Evolutionary conservation across 176 grass and related monocot species (phyloP), one percentile per base, ranked within the genome.

Genomic region (Ensete ventricosum): DNA sequence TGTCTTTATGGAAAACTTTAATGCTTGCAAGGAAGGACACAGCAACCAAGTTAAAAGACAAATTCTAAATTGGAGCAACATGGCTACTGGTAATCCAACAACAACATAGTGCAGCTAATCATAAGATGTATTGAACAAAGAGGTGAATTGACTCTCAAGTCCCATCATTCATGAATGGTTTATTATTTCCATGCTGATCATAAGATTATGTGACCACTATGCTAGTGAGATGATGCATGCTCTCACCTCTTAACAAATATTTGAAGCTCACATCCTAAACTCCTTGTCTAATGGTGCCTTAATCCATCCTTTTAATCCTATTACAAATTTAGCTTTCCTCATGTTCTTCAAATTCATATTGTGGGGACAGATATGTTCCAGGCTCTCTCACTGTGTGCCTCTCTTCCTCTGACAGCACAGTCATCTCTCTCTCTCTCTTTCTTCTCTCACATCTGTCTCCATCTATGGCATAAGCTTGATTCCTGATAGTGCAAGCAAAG

Each of bases 401-500:
- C 81, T 83, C 77, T 75, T 82, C 76, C 54, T 68, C 88, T 92
- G 87, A 89, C 89, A 89, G 77, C 26, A 75, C 86, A 71, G 55
- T 81, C n/a, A 50, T 11, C 52, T 10, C 52, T 82, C 63, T 78
- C 73, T 74, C 77, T 77, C 79, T 75, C 76, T 72, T 67, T 53
- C 53, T 72, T 43, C 34, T 75, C 11, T 48, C 48, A 16, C 34
- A 50, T 64, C 69, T 52, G 52, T 10, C 73, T 71, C 73, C 64
- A 79, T 78, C 80, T 79, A 78, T 87, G 34, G 70, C 81, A 81
- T 85, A 88, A 79, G 87, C 81, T 96, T 84, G 92, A 90, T 96
- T 92, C 89, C 92, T 96, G 92, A 82, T 85, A 92, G 92, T 96
- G 87, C 87, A 96, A 96, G 92, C 89, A 86, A 96, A 92, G 92